These are phyloP conservation scores for Chara braunii DNA, from an alignment of 139 green algal genomes.

Conservation along the genomic window DNA sequence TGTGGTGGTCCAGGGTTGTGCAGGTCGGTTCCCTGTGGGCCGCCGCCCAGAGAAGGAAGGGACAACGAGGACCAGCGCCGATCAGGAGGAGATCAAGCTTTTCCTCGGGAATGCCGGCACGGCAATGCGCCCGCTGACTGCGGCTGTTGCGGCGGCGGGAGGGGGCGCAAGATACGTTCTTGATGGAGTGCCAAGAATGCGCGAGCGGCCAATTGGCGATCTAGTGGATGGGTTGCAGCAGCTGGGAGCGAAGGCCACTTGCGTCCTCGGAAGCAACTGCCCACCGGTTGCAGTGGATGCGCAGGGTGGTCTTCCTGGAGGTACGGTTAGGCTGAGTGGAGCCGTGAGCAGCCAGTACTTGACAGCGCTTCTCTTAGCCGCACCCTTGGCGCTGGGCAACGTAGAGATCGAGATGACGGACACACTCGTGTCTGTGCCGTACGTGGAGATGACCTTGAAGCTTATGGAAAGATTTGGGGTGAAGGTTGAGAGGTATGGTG, in stretches of 20 bases:
- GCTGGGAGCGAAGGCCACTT: constrained; percentile 86
- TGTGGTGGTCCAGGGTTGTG: constrained; percentile 71
- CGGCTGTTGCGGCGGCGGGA: constrained; percentile 87
- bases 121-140: constrained; percentile 94
- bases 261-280: constrained; percentile 88
- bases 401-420: constrained; percentile 78
- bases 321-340: constrained; percentile 56
- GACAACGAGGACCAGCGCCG: not conserved
- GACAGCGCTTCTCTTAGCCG: constrained; percentile 93
- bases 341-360: constrained; percentile 77
- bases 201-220: constrained; percentile 85
- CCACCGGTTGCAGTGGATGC: constrained; percentile 82
- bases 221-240: constrained; percentile 55
- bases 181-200: constrained; percentile 74
- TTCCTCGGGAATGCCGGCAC: constrained; percentile 97
- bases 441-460: constrained; percentile 97
- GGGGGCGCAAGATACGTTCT: constrained; percentile 46
- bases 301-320: constrained; percentile 66
- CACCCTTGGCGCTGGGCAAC: constrained; percentile 68
- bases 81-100: constrained; percentile 53
- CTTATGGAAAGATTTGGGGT: constrained; percentile 79
- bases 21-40: constrained; percentile 63
- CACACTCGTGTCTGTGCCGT: constrained; percentile 87
- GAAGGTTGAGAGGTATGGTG: constrained; percentile 23
- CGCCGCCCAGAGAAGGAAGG: no score